Base-by-base conservation (phyloP, 805 yeast genomes). In the Pichia membranifaciens region DNA sequence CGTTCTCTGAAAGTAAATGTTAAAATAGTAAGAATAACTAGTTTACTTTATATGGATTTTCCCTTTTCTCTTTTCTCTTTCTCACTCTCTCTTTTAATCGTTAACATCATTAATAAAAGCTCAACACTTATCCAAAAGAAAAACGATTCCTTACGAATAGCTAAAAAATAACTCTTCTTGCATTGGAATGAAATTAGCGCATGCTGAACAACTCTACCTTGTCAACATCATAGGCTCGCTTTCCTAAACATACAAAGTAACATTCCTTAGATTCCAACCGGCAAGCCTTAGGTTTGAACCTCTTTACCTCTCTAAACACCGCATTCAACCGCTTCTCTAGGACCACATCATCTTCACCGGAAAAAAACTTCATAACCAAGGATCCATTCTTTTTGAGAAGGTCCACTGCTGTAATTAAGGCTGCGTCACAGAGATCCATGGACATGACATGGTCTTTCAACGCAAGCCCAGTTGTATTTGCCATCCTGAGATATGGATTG, bases 351-450 rank as follows among this genome's bases (percentile, higher is more conserved):
- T 88, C 96, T 35, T 75, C 71, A 0, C 99, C 99, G 0, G 90
- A 77, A 63, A 78, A 90, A 56, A 82, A 84, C 65, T 93, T 93
- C 71, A 95, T 84, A 13, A 88, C 83, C 58, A 87, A 77, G 10
- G 69, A 58, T 0, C 99, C 99, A 23, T 78, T 77, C 4, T 81
- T 78, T 51, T 72, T 79, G 23, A 93, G 66, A n/a, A 86, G 65
- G 51, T 81, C 84, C 45, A 83, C 72, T 1, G 95, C 83, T 43
- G 90, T 73, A 6, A 87, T 72, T 44, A 93, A 64, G 0, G 96
- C 96, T 0, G 96, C 96, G 57, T 87, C 93, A 64, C 97, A 91
- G 25, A 91, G 69, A 59, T 90, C 90, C 87, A 93, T 84, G 51
- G 96, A 88, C 54, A 79, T 79, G 13, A 75, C 68, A 65, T 91